Evolutionary conservation across 768 basidiomycete species (phyloP), one percentile per base, ranked within the genome.

Genomic region (Mrakia hoshinonis): DNA sequence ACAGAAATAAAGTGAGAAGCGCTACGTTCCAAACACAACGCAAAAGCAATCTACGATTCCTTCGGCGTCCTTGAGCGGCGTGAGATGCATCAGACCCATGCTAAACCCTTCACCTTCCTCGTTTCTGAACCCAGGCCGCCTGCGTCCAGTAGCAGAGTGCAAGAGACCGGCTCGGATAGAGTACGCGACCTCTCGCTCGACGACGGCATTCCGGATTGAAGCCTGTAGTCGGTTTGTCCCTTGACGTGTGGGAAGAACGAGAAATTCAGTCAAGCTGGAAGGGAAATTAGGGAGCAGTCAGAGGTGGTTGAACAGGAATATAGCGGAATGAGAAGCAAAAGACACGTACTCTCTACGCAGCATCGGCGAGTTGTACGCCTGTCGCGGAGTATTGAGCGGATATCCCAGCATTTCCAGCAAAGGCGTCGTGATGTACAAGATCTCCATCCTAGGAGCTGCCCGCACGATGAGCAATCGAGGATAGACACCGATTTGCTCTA

Each of bases 21-120:
- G 15, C 43, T 43, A 43, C 7, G 43, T 43, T n/a, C 58, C 58
- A n/a, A 61, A 38, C 9, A 61, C 58, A 10, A 36, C 58, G 36
- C 31, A 31, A 11, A 61, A 61, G 20, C 34, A 36, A 38, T 61
- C 58, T 11, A 61, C 34, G 1, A 61, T 36, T 36, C 58, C 58
- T 11, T 61, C 58, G 1, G 58, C 58, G 58, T 61, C 58, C 36
- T 36, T 31, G 34, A 61, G 58, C 9, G 58, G 58, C 36, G 58
- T 61, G 34, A 61, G 31, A 61, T 61, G 58, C 36, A 61, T 61
- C 58, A 61, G 34, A 7, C 58, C 58, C 58, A 61, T 61, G 15
- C 31, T 36, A n/a, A 61, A 61, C 58, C 36, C 36, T 20, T 38
- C 10, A 29, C 58, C 58, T 36, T 36, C 58, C 34, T 61, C 58